These are phyloP conservation scores for Eucalyptus curtisii DNA, from an alignment of 345 rosid genomes.

Conservation along the genomic window DNA sequence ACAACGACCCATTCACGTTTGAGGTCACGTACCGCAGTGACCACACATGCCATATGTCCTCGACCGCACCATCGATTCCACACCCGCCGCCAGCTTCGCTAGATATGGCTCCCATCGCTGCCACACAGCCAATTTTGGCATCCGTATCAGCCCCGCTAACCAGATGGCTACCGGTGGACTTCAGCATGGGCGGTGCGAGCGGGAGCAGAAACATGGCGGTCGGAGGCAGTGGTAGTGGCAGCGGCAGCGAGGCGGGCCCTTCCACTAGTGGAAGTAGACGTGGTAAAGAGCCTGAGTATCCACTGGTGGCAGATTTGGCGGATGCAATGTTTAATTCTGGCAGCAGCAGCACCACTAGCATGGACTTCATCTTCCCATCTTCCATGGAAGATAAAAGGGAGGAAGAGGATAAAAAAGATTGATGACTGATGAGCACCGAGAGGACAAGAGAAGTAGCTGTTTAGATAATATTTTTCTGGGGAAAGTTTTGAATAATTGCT, in stretches of 20 bases:
- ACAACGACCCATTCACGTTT: slow-evolving; percentile 48
- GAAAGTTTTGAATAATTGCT: not conserved
- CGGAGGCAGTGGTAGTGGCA: not conserved
- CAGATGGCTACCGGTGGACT: slow-evolving; percentile 20
- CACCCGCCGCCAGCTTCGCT: not conserved
- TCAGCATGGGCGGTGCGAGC: slow-evolving; percentile 3
- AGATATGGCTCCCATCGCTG: not conserved
- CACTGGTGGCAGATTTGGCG: slow-evolving; percentile 39
- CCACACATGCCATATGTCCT: slow-evolving; percentile 70
- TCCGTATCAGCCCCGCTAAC: not conserved
- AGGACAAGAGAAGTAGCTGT: not conserved
- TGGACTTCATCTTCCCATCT: slow-evolving; percentile 35
- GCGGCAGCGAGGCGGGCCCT: slow-evolving; percentile 10
- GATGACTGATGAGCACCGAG: not conserved
- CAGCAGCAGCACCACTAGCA: slow-evolving; percentile 41
- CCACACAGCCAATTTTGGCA: not conserved
- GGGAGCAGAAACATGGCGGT: not conserved
- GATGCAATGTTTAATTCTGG: slow-evolving; percentile 53
- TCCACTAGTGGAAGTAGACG: not conserved
- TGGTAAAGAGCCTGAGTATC: slow-evolving; percentile 7
- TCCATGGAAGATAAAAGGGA: slow-evolving; percentile 11
- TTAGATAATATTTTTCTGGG: not conserved
- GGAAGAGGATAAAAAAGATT: slow-evolving; percentile 13
- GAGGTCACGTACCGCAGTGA: slow-evolving; percentile 48
- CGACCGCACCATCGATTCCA: slow-evolving; percentile 32